Base-by-base conservation (phyloP, 139 green algal species). In the Axilococcus clingmanii region DNA sequence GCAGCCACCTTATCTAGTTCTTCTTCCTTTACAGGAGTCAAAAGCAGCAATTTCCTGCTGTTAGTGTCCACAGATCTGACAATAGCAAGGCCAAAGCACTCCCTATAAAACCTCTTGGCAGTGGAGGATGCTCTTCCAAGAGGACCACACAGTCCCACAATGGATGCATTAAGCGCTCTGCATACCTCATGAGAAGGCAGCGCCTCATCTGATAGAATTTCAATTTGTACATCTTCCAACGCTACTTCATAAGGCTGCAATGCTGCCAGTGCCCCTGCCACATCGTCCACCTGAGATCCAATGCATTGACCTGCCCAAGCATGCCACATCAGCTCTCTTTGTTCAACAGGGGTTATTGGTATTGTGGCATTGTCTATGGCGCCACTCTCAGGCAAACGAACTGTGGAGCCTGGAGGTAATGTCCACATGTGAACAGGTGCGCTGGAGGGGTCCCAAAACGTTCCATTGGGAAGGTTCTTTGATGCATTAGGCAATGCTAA, bases 41-140 rank as follows among this genome's bases (percentile, higher is more conserved):
- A 65, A 36, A 93, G 15, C 32, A 76, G 78, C 17, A 82, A 44
- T 46, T 48, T 20, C 3, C 71, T 24, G 1, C 3, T 6, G 2
- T 4, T 14, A 25, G 61, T 51, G 44, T 91, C 77, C 12, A 85
- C 68, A 0, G 62, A 66, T 0, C 81, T 61, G 5, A 93, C 72
- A 11, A 93, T 48, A 29, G 74, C 84, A 7, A 93, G 7, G 0
- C 84, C 84, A 45, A 89, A 17, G 62, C 84, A 93, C 33, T 44
- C 35, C 22, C 24, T 49, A 49, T 11, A 19, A 32, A 12, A 49
- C 9, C 33, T 12, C 9, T 12, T 38, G 9, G 5, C 23, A 27
- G 14, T 9, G 20, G 0, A 1, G 7, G 2, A 11, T n/a, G 44
- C 24, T 20, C 15, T 7, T 12, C 43, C 19, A 12, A 60, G 48